Percentiles rank a stretch among this genome's conserved stretches.
Conservation (phyloP, 176 grass and related monocot genomes). For the Saccharum spontaneum region DNA sequence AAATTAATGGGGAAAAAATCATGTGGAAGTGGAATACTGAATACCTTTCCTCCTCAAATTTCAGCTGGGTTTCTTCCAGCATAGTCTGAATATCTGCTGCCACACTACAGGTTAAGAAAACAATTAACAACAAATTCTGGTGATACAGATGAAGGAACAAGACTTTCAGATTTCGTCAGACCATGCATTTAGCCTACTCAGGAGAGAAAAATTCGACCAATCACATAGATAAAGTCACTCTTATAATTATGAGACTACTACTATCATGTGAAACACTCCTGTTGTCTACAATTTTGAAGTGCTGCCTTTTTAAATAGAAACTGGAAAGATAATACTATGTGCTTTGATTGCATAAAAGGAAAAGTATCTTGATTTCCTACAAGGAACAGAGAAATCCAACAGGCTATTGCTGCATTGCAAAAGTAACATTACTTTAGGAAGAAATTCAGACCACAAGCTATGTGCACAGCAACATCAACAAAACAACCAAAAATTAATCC, state of each 20-base stretch:
- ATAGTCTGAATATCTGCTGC: slow-evolving; percentile 59
- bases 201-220: neutral
- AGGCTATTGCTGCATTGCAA: neutral
- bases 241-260: neutral
- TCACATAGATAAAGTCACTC: neutral
- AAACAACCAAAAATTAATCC: neutral
- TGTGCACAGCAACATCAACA: neutral
- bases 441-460: neutral
- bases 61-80: slow-evolving; percentile 71
- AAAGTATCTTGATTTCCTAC: neutral
- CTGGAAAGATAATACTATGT: neutral
- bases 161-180: neutral
- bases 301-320: neutral
- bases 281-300: neutral
- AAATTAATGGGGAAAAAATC: neutral
- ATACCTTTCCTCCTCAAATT: slow-evolving; percentile 83
- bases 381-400: neutral
- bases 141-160: neutral
- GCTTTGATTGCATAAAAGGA: neutral
- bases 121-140: neutral
- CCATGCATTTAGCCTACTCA: neutral
- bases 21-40: slow-evolving; percentile 32
- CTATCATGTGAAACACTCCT: neutral
- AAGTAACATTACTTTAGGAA: neutral
- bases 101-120: slow-evolving; percentile 47